These are phyloP conservation scores for Bullera alba DNA, from an alignment of 768 basidiomycete species.

Conservation along the genomic window DNA sequence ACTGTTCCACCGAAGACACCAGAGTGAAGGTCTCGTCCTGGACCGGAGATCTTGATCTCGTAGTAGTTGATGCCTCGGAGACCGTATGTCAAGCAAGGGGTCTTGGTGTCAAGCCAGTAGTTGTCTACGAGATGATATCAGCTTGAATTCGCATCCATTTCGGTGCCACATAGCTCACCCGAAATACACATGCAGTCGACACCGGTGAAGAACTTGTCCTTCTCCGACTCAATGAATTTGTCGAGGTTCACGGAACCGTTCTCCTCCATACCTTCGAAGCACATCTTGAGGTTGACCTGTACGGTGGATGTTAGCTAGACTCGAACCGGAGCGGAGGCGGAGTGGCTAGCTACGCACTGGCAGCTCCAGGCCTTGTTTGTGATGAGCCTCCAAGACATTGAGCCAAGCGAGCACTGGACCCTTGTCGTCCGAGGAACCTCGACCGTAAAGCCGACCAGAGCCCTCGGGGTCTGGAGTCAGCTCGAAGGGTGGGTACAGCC, in stretches of 20 bases:
- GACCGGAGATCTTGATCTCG: conserved; percentile 72
- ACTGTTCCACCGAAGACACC: conserved; percentile 52
- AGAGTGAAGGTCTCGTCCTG: conserved; percentile 80
- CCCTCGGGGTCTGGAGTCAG: conserved; percentile 55
- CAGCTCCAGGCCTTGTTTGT: conserved; percentile 58
- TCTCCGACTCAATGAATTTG: conserved; percentile 71
- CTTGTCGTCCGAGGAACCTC: conserved; percentile 86
- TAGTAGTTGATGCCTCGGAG: conserved; percentile 83
- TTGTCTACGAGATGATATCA: conserved; percentile 54
- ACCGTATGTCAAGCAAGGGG: conserved; percentile 62
- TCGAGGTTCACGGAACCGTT: conserved; percentile 85
- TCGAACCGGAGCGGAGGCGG: background rate
- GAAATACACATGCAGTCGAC: conserved; percentile 87
- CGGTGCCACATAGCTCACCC: conserved; percentile 14
- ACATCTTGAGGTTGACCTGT: conserved; percentile 70
- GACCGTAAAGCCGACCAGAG: conserved; percentile 64
- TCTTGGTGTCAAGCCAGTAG: conserved; percentile 63
- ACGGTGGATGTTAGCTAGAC: background rate
- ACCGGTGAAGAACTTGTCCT: conserved; percentile 70
- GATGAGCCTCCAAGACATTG: conserved; percentile 80
- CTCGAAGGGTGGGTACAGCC: conserved; percentile 78
- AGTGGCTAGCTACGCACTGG: conserved; percentile 50
- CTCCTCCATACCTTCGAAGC: conserved; percentile 97
- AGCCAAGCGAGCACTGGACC: conserved; percentile 84
- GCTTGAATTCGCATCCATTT: background rate